Evolutionary conservation across 257 asterid species (phyloP).

Genomic region (Scutellaria galericulata): DNA sequence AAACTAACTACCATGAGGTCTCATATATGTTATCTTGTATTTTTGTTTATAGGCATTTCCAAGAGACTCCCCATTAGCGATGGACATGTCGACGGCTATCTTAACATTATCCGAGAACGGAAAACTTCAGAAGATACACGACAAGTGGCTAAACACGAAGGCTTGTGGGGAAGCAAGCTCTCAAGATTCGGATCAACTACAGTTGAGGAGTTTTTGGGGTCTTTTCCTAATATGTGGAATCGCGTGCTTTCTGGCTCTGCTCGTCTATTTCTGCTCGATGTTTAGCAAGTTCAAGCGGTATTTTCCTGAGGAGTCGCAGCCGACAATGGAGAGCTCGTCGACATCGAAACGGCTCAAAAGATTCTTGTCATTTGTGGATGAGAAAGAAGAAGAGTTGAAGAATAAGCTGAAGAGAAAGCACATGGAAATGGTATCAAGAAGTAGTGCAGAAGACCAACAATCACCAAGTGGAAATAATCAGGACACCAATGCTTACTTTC

Average conservation of each 20-base stretch:
- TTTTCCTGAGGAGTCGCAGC: slow-evolving; percentile 36
- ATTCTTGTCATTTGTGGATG: slow-evolving; percentile 61
- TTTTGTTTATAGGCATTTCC: slow-evolving; percentile 64
- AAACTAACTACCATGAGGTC: too few relatives aligned
- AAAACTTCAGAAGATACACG: slow-evolving; percentile 60
- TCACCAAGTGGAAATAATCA: slow-evolving; percentile 21
- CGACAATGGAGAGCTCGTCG: slow-evolving; percentile 23
- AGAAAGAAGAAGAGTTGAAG: slow-evolving; percentile 60
- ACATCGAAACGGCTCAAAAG: slow-evolving; percentile 41
- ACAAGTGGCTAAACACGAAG: slow-evolving; percentile 60
- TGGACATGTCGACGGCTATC: slow-evolving; percentile 79
- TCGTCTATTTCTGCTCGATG: slow-evolving; percentile 46
- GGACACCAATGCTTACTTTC: slow-evolving; percentile 29
- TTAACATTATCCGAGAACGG: slow-evolving; percentile 70
- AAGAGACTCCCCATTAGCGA: slow-evolving; percentile 75
- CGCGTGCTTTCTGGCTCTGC: slow-evolving; percentile 48
- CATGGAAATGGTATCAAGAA: slow-evolving; percentile 35
- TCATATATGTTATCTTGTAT: too few relatives aligned
- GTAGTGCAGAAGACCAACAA: slow-evolving; percentile 33
- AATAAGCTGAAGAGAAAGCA: slow-evolving; percentile 60
- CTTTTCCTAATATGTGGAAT: slow-evolving; percentile 63
- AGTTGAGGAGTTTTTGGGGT: slow-evolving; percentile 62
- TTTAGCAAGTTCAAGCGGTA: slow-evolving; percentile 45
- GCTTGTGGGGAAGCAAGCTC: slow-evolving; percentile 45
- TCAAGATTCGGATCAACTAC: slow-evolving; percentile 48